Conservation (phyloP, 139 green algal genomes). For the Ettlia oleoabundans region DNA sequence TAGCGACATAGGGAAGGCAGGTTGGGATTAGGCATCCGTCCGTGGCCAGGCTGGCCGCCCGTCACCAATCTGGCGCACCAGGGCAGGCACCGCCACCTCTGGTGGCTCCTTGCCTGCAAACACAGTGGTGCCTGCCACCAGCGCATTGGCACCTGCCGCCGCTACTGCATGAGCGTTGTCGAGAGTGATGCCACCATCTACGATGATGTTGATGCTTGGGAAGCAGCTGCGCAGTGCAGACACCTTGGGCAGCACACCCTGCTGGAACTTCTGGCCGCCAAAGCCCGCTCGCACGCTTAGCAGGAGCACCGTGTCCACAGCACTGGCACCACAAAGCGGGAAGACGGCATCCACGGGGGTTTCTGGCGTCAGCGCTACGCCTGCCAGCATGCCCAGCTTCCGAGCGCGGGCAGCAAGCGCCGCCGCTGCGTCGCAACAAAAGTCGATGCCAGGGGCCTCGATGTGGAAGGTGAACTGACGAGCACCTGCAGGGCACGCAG, state of each 20-base stretch:
- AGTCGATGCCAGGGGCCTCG: constrained; percentile 63
- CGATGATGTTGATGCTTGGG: constrained; percentile 76
- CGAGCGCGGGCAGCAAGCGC: constrained; percentile 44
- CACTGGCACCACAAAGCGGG: constrained; percentile 36
- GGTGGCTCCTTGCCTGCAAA: constrained; percentile 64
- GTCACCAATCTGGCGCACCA: background rate
- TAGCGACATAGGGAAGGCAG: too few relatives aligned
- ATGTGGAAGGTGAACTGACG: constrained; percentile 94
- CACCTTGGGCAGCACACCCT: constrained; percentile 72
- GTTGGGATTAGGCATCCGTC: background rate
- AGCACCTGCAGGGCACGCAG: constrained; percentile 66
- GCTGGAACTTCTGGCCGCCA: constrained; percentile 87
- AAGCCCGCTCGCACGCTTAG: constrained; percentile 91
- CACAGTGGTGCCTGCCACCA: constrained; percentile 87
- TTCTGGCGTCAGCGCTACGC: constrained; percentile 77
- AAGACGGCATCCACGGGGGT: constrained; percentile 71
- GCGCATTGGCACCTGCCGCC: constrained; percentile 81
- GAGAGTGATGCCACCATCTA: constrained; percentile 81
- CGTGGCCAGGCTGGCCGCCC: background rate
- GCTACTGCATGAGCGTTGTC: constrained; percentile 71
- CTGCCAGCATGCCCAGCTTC: constrained; percentile 76
- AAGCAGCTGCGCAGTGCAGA: constrained; percentile 58
- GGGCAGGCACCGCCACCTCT: constrained; percentile 14
- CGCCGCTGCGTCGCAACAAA: constrained; percentile 29
- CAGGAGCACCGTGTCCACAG: constrained; percentile 70